These are phyloP conservation scores for Penicillium sp. DNA, from an alignment of 2,329 filamentous ascomycete species.

Conservation along the genomic window DNA sequence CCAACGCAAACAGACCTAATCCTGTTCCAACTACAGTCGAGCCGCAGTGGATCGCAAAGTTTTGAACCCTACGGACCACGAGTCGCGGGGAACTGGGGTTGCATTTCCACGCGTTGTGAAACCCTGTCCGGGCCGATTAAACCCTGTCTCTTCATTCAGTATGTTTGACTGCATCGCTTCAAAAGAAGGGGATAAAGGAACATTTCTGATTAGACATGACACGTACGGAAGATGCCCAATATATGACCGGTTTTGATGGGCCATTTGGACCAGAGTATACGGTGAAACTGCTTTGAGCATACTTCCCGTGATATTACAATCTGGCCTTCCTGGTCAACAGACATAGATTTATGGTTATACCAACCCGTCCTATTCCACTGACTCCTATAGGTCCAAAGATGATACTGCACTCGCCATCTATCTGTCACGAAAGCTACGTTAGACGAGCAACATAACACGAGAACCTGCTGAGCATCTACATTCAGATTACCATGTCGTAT, in stretches of 20 bases:
- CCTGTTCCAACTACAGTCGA: constrained; percentile 20
- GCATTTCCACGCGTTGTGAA: constrained; percentile 9
- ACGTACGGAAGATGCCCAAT: not conserved
- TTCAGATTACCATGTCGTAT: not conserved
- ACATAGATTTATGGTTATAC: constrained; percentile 16
- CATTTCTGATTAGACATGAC: not conserved
- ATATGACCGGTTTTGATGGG: not conserved
- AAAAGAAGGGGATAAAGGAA: not conserved
- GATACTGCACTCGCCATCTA: not conserved
- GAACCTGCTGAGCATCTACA: not conserved
- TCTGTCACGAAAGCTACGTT: not conserved
- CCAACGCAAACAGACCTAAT: constrained; percentile 8
- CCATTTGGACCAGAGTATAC: not conserved
- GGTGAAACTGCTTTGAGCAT: not conserved
- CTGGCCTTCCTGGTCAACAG: constrained; percentile 20
- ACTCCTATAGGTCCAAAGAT: constrained; percentile 13
- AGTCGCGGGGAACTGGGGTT: constrained; percentile 14
- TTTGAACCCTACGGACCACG: constrained; percentile 24
- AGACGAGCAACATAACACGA: constrained; percentile 7
- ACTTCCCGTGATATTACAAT: constrained; percentile 21
- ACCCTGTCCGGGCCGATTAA: constrained; percentile 1
- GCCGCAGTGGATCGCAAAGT: constrained; percentile 21
- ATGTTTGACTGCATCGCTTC: not conserved
- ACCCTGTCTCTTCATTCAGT: not conserved
- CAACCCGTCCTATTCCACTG: constrained; percentile 12